Evolutionary conservation across 352 stramenopile genomes (phyloP), one percentile per base, ranked within the genome.

Genomic region (Pythium pyrilobum): DNA sequence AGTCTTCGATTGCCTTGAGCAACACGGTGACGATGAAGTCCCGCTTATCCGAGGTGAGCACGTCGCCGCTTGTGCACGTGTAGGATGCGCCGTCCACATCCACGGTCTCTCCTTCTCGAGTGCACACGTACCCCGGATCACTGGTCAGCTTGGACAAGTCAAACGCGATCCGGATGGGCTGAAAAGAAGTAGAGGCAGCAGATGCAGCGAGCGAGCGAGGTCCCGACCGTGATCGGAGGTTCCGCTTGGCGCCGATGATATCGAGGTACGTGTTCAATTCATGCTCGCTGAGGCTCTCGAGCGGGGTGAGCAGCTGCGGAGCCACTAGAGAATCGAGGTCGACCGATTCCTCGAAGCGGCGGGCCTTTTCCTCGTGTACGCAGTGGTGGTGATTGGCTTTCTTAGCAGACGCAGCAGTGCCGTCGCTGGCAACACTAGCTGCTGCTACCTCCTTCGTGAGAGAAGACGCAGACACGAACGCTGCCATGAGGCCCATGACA

Each of bases 111-210:
- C 71, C 72, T 32, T 73, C 59, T 32, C 68, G 59, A 5, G 64
- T 64, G 27, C 81, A 91, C 56, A 83, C 71, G 42, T 76, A 86
- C 2, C 77, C 76, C 1, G 77, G 68, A 52, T 91, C 81, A 18
- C 74, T 91, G 37, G 54, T 72, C 20, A 92, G 73, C 38, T 87
- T 88, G 7, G 81, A 92, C 0, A 89, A 47, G 24, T 92, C 81
- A 24, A 92, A 92, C 15, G 66, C 74, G 38, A 89, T 89, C 32
- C 81, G 77, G n/a, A 92, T 78, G 1, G 75, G 81, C 27, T 89
- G 74, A 34, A 85, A 89, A 0, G 72, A 42, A 4, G 62, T 37
- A 4, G 58, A 50, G 4, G 55, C 37, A 0, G 56, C 51, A 0
- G 59, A 48, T 53, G 63, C 37, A 13, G 46, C 36, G 2, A 89